Percentiles rank a stretch among this genome's conserved stretches.
These are phyloP conservation scores for Mariannaea sp. DNA, from an alignment of 2,329 filamentous ascomycete genomes.

Conservation along the genomic window DNA sequence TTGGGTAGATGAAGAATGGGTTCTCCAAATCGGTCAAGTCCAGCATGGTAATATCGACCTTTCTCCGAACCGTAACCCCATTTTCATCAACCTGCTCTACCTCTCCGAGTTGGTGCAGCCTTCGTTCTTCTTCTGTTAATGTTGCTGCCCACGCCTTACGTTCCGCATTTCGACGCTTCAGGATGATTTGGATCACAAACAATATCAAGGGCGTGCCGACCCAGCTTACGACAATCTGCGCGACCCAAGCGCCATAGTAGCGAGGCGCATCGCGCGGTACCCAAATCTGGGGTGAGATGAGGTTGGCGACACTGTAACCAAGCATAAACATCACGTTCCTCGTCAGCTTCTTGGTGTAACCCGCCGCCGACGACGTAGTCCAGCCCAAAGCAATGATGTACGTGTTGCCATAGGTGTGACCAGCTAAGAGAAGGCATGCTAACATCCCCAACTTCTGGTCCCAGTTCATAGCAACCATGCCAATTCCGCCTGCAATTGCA, in stretches of 20 bases:
- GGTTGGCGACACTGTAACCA: conserved; percentile 43
- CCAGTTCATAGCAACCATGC: conserved; percentile 36
- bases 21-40: conserved; percentile 48
- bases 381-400: conserved; percentile 43
- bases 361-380: conserved; percentile 43
- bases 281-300: conserved; percentile 46
- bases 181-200: conserved; percentile 40
- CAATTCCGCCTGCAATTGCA: conserved; percentile 35
- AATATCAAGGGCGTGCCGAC: conserved; percentile 42
- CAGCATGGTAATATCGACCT: conserved; percentile 44
- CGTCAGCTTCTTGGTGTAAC: conserved; percentile 52
- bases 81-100: conserved; percentile 36
- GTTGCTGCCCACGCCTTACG: conserved; percentile 31
- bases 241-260: conserved; percentile 35
- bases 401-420: conserved; percentile 41
- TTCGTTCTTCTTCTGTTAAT: conserved; percentile 31
- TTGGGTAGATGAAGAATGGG: conserved; percentile 44
- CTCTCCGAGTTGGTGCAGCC: conserved; percentile 25
- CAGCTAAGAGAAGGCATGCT: conserved; percentile 34
- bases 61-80: conserved; percentile 36
- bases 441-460: conserved; percentile 29
- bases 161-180: conserved; percentile 40
- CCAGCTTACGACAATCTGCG: conserved; percentile 40
- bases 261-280: conserved; percentile 34
- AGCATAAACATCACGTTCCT: conserved; percentile 48